These are phyloP conservation scores for Tuber melanosporum DNA, from an alignment of 495 filamentous ascomycete genomes.

Conservation along the genomic window DNA sequence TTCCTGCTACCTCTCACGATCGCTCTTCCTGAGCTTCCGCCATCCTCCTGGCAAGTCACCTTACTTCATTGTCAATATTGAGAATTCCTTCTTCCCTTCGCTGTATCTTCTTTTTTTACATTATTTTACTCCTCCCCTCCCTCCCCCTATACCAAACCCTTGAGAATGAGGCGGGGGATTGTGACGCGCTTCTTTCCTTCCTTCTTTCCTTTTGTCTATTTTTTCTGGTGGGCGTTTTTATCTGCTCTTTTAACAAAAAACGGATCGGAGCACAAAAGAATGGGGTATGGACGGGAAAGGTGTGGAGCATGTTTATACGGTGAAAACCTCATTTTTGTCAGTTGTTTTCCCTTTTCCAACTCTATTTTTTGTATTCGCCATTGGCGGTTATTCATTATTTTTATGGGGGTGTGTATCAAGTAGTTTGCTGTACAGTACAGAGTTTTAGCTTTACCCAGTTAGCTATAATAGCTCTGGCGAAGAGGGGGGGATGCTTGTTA, in stretches of 20 bases:
- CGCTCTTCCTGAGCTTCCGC: neutral
- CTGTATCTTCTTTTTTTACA: neutral
- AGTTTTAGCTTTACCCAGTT: neutral
- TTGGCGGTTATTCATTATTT: neutral
- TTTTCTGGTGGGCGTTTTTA: conserved; percentile 15
- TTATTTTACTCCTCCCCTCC: neutral
- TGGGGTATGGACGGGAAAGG: neutral
- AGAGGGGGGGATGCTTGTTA: neutral
- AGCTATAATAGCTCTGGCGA: neutral
- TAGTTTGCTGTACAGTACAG: neutral
- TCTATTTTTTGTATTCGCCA: conserved; percentile 1
- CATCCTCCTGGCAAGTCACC: neutral
- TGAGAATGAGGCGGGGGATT: neutral
- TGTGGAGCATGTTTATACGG: conserved; percentile 6
- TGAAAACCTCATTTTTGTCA: neutral
- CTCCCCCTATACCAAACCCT: neutral
- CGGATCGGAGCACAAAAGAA: conserved; percentile 11
- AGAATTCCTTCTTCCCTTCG: conserved; percentile 1
- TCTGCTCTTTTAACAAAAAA: conserved; percentile 1
- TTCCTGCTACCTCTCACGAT: neutral
- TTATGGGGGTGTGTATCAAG: neutral
- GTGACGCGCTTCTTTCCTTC: neutral
- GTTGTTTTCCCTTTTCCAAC: neutral
- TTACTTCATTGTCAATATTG: conserved; percentile 6
- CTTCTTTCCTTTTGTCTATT: conserved; percentile 9